phyloP scores from a whole-genome alignment of 345 rosid species.

The Mangifera indica region DNA sequence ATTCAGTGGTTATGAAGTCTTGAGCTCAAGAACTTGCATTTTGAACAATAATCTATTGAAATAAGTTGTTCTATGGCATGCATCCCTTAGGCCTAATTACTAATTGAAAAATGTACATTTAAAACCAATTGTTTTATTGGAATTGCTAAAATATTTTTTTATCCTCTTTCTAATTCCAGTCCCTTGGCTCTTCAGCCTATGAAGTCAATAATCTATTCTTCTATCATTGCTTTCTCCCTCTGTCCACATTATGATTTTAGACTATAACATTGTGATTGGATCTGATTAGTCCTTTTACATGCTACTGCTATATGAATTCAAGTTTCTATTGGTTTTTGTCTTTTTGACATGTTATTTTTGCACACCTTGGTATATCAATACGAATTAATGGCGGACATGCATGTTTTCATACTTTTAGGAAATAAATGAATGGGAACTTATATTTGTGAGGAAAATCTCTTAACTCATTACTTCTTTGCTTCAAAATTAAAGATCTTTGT shows the following conservation, averaged over 20 bases:
- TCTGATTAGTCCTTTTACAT: not conserved
- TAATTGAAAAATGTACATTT: not conserved
- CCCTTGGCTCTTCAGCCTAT: not conserved
- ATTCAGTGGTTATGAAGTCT: not conserved
- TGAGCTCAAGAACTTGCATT: not conserved
- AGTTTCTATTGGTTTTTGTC: not conserved
- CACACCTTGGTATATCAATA: not conserved
- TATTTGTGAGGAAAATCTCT: slow-evolving; percentile 1
- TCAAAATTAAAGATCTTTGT: not conserved
- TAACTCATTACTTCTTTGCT: not conserved
- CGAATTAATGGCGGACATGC: not conserved
- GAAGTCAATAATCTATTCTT: not conserved
- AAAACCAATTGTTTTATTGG: not conserved
- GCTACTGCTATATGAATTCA: not conserved
- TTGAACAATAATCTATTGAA: not conserved
- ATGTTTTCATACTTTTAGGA: not conserved
- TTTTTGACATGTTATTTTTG: not conserved
- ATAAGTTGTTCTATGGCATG: not conserved
- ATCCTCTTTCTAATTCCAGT: not conserved
- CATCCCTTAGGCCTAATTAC: slow-evolving; percentile 1
- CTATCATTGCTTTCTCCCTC: not conserved
- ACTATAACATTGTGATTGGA: not conserved
- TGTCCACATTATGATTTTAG: not conserved
- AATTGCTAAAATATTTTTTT: not conserved
- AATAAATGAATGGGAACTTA: not conserved